phyloP scores from a whole-genome alignment of 1,139 yeast genomes.

The Saccharomyces pastorianus region DNA sequence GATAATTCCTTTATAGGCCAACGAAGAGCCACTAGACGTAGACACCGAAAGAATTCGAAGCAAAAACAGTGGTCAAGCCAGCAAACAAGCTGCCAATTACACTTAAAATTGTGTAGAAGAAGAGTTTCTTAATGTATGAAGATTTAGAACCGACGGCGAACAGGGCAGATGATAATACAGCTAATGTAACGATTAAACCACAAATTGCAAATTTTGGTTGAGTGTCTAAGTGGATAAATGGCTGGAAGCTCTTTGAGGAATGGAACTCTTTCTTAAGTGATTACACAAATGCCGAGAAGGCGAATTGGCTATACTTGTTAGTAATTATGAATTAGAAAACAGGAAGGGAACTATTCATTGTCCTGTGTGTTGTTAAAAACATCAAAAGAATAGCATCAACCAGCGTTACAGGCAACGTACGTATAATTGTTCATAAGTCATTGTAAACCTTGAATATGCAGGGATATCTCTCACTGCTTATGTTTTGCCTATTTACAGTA shows the following conservation, averaged over 20 bases:
- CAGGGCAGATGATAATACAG: constrained; percentile 17
- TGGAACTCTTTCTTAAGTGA: constrained; percentile 17
- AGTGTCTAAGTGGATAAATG: constrained; percentile 17
- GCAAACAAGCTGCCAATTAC: constrained; percentile 22
- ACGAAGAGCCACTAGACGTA: constrained; percentile 16
- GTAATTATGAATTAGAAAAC: background rate
- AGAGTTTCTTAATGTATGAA: constrained; percentile 13
- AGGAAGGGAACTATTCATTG: background rate
- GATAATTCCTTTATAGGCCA: background rate
- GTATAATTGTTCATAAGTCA: background rate
- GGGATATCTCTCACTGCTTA: background rate
- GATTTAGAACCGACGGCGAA: constrained; percentile 14
- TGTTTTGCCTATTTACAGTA: no score
- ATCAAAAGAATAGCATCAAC: background rate
- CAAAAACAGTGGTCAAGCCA: constrained; percentile 24
- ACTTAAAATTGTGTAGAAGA: constrained; percentile 15
- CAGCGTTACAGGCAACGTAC: background rate
- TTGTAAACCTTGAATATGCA: background rate
- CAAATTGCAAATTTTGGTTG: constrained; percentile 24
- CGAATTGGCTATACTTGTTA: background rate
- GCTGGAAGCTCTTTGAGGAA: constrained; percentile 10
- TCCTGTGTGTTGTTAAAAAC: background rate
- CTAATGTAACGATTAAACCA: constrained; percentile 16
- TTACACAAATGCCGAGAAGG: constrained; percentile 2
- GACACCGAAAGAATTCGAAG: constrained; percentile 29